These are phyloP conservation scores for Trichoderma asperelloides DNA, from an alignment of 495 filamentous ascomycete genomes.

Conservation along the genomic window DNA sequence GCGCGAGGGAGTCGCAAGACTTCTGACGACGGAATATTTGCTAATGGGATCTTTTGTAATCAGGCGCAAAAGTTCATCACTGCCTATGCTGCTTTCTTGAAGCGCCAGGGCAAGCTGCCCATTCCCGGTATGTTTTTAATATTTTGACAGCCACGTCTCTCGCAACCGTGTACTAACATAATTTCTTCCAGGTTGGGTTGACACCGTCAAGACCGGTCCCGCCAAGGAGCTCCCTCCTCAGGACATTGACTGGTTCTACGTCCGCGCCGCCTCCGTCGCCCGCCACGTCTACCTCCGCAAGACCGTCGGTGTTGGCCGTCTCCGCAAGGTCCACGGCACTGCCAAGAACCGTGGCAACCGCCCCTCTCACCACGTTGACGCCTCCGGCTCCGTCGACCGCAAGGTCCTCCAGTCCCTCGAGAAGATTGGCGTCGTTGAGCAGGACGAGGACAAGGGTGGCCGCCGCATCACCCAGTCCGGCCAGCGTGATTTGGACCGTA, in stretches of 20 bases:
- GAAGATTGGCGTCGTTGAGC: slow-evolving; percentile 97
- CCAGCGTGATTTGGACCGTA: slow-evolving; percentile 97
- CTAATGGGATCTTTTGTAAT: slow-evolving; percentile 37
- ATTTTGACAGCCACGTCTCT: too few species aligned
- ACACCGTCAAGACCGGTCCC: slow-evolving; percentile 95
- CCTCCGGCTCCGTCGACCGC: slow-evolving; percentile 87
- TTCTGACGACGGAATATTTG: slow-evolving; percentile 53
- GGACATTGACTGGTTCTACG: slow-evolving; percentile 98
- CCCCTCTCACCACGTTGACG: slow-evolving; percentile 91
- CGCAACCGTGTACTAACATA: slow-evolving; percentile 10
- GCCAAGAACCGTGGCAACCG: slow-evolving; percentile 93
- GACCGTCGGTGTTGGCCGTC: slow-evolving; percentile 92
- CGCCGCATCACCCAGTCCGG: slow-evolving; percentile 93
- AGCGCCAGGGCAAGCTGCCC: slow-evolving; percentile 96
- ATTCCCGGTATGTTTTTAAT: slow-evolving; percentile 65
- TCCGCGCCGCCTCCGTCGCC: slow-evolving; percentile 89
- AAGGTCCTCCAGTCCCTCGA: slow-evolving; percentile 93
- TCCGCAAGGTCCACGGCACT: slow-evolving; percentile 72
- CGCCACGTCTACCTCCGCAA: slow-evolving; percentile 99
- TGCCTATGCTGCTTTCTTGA: slow-evolving; percentile 93
- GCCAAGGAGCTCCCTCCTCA: slow-evolving; percentile 96
- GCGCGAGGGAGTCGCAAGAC: slow-evolving; percentile 51
- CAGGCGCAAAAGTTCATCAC: slow-evolving; percentile 91
- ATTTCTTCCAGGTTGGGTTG: slow-evolving; percentile 71
- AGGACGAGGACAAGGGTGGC: slow-evolving; percentile 94